Percentiles rank a stretch among this genome's conserved stretches.
phyloP scores from a whole-genome alignment of 768 basidiomycete genomes.

The Hydnomerulius pinastri region DNA sequence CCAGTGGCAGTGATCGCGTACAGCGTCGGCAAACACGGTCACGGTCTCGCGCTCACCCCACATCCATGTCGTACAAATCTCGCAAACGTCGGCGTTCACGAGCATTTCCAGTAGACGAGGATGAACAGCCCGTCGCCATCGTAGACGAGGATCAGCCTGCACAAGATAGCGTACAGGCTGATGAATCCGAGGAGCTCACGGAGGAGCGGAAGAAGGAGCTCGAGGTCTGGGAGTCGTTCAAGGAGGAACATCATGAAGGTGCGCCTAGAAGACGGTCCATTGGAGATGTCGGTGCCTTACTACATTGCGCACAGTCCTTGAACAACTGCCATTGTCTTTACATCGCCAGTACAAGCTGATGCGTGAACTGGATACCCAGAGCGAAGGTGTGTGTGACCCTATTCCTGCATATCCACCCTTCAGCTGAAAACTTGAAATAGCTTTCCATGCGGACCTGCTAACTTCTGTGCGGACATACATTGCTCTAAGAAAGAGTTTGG shows the following conservation, averaged over 20 bases:
- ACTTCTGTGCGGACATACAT: slow-evolving; percentile 52
- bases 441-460: slow-evolving; percentile 41
- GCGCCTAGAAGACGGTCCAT: too few relatives aligned
- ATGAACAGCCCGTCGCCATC: slow-evolving; percentile 21
- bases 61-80: slow-evolving; percentile 10
- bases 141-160: slow-evolving; percentile 14
- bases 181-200: slow-evolving; percentile 12
- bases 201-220: slow-evolving; percentile 51
- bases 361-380: slow-evolving; percentile 71
- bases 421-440: slow-evolving; percentile 27
- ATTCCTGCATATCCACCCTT: slow-evolving; percentile 1
- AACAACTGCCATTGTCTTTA: slow-evolving; percentile 75
- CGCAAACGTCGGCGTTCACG: slow-evolving; percentile 55
- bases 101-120: slow-evolving; percentile 33
- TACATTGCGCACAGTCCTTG: slow-evolving; percentile 58
- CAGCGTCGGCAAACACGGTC: neutral
- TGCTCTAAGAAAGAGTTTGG: slow-evolving; percentile 32
- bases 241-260: slow-evolving; percentile 84
- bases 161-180: slow-evolving; percentile 1
- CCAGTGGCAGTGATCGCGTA: neutral
- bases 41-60: slow-evolving; percentile 8
- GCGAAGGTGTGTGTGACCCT: slow-evolving; percentile 43
- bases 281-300: too few relatives aligned
- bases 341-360: slow-evolving; percentile 71
- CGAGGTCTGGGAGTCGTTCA: slow-evolving; percentile 72